Conservation (phyloP, 805 yeast species). For the Hemisphaericaspora nanyangensis region DNA sequence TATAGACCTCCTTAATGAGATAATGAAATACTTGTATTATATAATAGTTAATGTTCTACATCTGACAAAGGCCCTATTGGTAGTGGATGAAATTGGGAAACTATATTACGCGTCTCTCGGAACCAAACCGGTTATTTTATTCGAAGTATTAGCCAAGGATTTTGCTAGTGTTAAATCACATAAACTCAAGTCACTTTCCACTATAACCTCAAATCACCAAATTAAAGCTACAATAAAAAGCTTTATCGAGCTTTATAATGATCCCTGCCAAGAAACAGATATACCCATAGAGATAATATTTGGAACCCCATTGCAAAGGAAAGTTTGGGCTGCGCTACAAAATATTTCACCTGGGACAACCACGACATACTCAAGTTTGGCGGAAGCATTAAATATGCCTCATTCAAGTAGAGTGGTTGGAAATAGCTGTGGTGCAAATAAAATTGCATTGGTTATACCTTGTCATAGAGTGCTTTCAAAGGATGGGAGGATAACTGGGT, state of each 20-base stretch:
- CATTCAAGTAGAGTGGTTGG: conserved; percentile 37
- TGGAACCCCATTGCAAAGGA: conserved; percentile 37
- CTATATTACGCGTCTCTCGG: conserved; percentile 21
- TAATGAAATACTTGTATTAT: conserved; percentile 12
- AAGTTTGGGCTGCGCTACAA: conserved; percentile 33
- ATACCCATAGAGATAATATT: conserved; percentile 16
- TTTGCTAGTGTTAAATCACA: conserved; percentile 9
- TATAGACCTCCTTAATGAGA: no score
- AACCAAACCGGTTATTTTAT: conserved; percentile 1
- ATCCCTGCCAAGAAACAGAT: conserved; percentile 5
- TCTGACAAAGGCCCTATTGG: conserved; percentile 12
- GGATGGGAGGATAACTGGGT: conserved; percentile 31
- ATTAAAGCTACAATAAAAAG: conserved; percentile 7
- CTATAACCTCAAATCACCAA: background rate
- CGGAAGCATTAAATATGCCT: conserved; percentile 23
- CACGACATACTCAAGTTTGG: conserved; percentile 29
- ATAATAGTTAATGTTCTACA: conserved; percentile 7
- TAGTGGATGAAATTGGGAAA: conserved; percentile 12
- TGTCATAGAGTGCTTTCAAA: conserved; percentile 40
- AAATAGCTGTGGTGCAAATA: conserved; percentile 37
- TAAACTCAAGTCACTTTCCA: conserved; percentile 8
- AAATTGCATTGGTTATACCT: conserved; percentile 37
- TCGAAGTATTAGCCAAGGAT: conserved; percentile 10
- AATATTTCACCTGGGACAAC: conserved; percentile 25
- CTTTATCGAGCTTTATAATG: conserved; percentile 9